Evolutionary conservation across 176 grass and related monocot species (phyloP).

Genomic region (Phoenix roebelenii): DNA sequence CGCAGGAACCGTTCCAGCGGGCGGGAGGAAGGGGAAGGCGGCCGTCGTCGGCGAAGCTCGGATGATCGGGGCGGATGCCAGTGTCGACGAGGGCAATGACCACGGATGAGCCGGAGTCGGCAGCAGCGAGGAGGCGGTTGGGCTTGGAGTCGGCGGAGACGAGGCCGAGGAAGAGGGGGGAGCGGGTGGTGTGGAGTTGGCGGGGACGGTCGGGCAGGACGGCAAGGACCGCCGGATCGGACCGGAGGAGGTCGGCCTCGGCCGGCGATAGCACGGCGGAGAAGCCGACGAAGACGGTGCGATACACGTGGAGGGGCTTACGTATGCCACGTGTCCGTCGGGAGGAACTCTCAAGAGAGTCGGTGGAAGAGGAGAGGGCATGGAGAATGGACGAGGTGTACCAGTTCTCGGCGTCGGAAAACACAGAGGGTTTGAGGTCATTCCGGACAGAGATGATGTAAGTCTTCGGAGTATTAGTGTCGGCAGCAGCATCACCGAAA

Average conservation of each 20-base stretch:
- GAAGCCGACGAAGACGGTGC: slow-evolving; percentile 16
- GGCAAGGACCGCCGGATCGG: neutral
- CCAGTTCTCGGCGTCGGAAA: too few relatives aligned
- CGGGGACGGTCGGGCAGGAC: slow-evolving; percentile 28
- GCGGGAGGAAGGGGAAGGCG: neutral
- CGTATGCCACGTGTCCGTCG: too few relatives aligned
- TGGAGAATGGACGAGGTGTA: too few relatives aligned
- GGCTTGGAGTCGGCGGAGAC: neutral
- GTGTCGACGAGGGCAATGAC: slow-evolving; percentile 16
- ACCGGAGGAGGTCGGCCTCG: slow-evolving; percentile 6
- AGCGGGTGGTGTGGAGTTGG: slow-evolving; percentile 18
- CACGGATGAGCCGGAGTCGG: neutral
- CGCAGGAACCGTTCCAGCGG: slow-evolving; percentile 21
- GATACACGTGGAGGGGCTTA: slow-evolving; percentile 19
- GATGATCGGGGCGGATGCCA: slow-evolving; percentile 22
- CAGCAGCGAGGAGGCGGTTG: neutral
- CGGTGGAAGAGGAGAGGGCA: too few relatives aligned
- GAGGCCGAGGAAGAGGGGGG: slow-evolving; percentile 22
- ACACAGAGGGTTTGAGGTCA: too few relatives aligned
- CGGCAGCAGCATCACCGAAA: too few relatives aligned
- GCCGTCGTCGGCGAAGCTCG: slow-evolving; percentile 11
- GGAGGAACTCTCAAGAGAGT: too few relatives aligned
- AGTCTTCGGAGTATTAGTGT: too few relatives aligned
- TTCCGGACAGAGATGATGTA: too few relatives aligned
- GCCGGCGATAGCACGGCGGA: slow-evolving; percentile 1